Percentiles rank a stretch among this genome's conserved stretches.
Evolutionary conservation across 1,284 basidiomycete species (phyloP).

Genomic region (Sporisorium graminicola): DNA sequence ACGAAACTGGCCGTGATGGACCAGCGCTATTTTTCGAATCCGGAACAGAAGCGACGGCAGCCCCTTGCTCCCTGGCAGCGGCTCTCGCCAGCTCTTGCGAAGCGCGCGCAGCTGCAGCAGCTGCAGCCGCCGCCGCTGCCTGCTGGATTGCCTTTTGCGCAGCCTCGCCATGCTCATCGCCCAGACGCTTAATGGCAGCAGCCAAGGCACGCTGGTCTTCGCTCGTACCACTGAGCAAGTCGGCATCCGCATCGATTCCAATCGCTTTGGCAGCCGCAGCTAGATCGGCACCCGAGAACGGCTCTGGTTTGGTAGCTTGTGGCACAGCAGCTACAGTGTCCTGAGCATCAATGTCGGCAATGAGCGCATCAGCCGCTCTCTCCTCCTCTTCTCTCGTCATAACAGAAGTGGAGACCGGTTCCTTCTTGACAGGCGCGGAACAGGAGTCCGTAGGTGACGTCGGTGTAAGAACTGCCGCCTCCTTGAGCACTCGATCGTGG

Average conservation of each 20-base stretch:
- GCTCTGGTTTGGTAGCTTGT: conserved; percentile 10
- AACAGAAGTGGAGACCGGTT: not conserved
- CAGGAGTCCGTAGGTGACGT: not conserved
- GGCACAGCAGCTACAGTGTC: not conserved
- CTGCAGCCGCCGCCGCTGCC: conserved; percentile 38
- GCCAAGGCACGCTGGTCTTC: conserved; percentile 53
- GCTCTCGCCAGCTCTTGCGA: conserved; percentile 46
- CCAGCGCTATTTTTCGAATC: not conserved
- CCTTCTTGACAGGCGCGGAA: not conserved
- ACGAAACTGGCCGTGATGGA: conserved; percentile 8
- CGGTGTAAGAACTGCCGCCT: conserved; percentile 5
- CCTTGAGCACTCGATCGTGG: conserved; percentile 28
- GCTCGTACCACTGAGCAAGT: conserved; percentile 48
- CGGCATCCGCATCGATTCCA: conserved; percentile 49
- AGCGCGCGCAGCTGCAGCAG: conserved; percentile 35
- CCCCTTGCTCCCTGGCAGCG: conserved; percentile 26
- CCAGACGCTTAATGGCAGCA: conserved; percentile 53
- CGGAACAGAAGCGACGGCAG: not conserved
- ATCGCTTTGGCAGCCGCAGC: conserved; percentile 56
- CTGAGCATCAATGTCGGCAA: conserved; percentile 24
- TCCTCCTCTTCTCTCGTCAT: conserved; percentile 50
- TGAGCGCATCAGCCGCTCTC: conserved; percentile 39
- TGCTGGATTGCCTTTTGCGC: conserved; percentile 52
- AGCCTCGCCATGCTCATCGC: conserved; percentile 37
- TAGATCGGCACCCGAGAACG: conserved; percentile 41